These are phyloP conservation scores for Colletotrichum sp. DNA, from an alignment of 2,329 filamentous ascomycete genomes.

Conservation along the genomic window DNA sequence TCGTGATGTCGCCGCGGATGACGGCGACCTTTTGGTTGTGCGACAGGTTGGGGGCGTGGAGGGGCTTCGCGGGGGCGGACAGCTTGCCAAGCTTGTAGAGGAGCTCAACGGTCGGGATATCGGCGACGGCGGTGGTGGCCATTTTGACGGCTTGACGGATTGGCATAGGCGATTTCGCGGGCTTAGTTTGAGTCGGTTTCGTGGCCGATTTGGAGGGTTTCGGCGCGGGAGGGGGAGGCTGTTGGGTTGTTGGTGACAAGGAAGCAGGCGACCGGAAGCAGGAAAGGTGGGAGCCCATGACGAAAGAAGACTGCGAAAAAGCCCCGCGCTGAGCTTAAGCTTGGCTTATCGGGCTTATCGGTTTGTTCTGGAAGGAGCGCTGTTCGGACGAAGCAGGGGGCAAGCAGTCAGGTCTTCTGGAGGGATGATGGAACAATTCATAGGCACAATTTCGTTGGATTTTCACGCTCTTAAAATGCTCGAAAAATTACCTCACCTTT, in stretches of 20 bases:
- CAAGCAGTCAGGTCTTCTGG: neutral
- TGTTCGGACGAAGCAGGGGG: neutral
- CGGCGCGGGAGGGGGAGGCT: neutral
- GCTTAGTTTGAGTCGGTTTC: neutral
- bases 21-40: constrained; percentile 73
- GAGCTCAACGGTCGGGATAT: constrained; percentile 66
- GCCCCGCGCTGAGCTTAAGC: constrained; percentile 7
- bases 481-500: neutral
- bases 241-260: neutral
- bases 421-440: neutral
- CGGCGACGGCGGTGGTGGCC: constrained; percentile 46
- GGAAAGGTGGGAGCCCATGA: constrained; percentile 6
- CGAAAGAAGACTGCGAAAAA: neutral
- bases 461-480: neutral
- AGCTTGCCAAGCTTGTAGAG: constrained; percentile 69
- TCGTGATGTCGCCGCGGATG: constrained; percentile 81
- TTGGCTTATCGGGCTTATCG: neutral
- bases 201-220: neutral
- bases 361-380: neutral
- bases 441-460: neutral
- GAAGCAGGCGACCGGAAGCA: neutral
- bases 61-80: constrained; percentile 24
- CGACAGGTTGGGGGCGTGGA: constrained; percentile 44
- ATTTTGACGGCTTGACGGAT: constrained; percentile 30
- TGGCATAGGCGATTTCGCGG: neutral